Evolutionary conservation across 805 yeast species (phyloP).

Genomic region (Vanderwaltozyma polyspora): DNA sequence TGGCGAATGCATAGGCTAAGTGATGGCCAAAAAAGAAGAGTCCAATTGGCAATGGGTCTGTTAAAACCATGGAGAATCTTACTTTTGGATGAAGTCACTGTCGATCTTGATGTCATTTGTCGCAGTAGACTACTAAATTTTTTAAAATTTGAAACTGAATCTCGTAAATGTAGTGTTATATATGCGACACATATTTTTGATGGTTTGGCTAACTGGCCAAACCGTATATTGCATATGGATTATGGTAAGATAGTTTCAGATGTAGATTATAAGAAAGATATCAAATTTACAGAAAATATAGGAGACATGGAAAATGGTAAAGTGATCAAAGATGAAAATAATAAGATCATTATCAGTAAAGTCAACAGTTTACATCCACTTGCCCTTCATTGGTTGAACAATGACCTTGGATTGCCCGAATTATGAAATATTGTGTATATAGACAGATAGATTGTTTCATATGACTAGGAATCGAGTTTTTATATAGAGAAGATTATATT

Average conservation of each 20-base stretch:
- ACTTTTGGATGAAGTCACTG: constrained; percentile 92
- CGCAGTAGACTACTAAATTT: constrained; percentile 63
- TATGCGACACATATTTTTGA: constrained; percentile 97
- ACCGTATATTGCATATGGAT: constrained; percentile 65
- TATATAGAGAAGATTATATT: not conserved
- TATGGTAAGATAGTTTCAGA: constrained; percentile 44
- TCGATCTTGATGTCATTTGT: constrained; percentile 89
- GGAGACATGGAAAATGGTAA: constrained; percentile 12
- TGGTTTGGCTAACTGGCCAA: constrained; percentile 87
- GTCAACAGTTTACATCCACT: constrained; percentile 57
- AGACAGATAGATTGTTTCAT: not conserved
- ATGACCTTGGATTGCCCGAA: constrained; percentile 9
- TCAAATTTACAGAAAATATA: constrained; percentile 21
- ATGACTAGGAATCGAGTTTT: not conserved
- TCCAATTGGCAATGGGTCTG: constrained; percentile 88
- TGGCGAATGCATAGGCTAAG: constrained; percentile 92
- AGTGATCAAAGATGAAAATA: constrained; percentile 1
- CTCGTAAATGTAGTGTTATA: constrained; percentile 63
- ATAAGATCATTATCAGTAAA: constrained; percentile 13
- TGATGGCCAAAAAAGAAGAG: constrained; percentile 93
- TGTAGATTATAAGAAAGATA: constrained; percentile 25
- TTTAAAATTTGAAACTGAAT: constrained; percentile 58
- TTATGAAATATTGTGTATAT: too few relatives aligned
- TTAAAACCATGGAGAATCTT: constrained; percentile 82
- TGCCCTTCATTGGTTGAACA: constrained; percentile 52